These are phyloP conservation scores for Colletotrichum melonis DNA, from an alignment of 2,329 filamentous ascomycete species.

Conservation along the genomic window DNA sequence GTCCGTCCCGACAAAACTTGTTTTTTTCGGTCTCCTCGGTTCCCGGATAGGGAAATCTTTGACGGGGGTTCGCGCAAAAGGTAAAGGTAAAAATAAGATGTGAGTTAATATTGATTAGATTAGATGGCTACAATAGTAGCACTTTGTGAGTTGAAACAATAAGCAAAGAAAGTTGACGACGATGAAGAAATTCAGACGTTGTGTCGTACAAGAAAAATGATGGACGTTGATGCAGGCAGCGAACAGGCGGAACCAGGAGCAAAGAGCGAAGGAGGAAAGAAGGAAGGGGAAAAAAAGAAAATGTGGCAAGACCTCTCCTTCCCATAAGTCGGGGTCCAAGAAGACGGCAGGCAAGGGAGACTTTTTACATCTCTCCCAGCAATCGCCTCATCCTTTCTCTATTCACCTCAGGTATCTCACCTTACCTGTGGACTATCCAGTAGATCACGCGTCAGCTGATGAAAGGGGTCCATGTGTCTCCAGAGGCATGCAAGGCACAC, in stretches of 20 bases:
- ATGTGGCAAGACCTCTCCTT: constrained; percentile 24
- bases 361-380: constrained; percentile 20
- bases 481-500: constrained; percentile 20
- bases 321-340: constrained; percentile 23
- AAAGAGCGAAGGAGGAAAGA: constrained; percentile 4
- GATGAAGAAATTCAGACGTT: background rate
- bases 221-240: background rate
- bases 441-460: constrained; percentile 6
- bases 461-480: background rate
- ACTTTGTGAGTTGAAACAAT: background rate
- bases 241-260: background rate
- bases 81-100: background rate
- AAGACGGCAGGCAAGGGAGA: constrained; percentile 26
- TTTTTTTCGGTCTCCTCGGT: constrained; percentile 7
- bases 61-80: background rate
- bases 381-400: constrained; percentile 9
- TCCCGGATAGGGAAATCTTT: background rate
- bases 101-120: background rate
- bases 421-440: background rate
- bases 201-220: background rate
- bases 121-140: background rate
- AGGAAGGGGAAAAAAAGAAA: background rate
- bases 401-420: background rate
- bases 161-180: background rate
- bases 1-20: background rate